These are phyloP conservation scores for Tulasnella calospora DNA, from an alignment of 768 basidiomycete species.

Conservation along the genomic window DNA sequence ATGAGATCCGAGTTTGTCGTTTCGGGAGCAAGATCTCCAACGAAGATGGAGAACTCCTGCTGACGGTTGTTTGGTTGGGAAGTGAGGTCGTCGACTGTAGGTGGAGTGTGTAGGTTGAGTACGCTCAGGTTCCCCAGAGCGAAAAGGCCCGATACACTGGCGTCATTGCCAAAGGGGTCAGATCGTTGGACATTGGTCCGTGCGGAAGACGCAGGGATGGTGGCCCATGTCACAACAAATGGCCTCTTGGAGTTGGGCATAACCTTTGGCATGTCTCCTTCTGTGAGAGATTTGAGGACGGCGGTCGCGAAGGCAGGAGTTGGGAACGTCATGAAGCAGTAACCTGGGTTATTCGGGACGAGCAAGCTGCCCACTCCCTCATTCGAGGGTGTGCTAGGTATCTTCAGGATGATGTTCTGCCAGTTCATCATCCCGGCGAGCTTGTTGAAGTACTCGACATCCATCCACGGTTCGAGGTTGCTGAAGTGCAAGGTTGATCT, in stretches of 20 bases:
- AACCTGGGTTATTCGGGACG: slow-evolving; percentile 77
- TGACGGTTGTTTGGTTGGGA: slow-evolving; percentile 34
- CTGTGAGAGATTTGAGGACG: slow-evolving; percentile 50
- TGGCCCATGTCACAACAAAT: slow-evolving; percentile 77
- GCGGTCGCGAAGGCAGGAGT: slow-evolving; percentile 62
- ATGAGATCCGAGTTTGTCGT: slow-evolving; percentile 95
- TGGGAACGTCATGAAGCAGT: slow-evolving; percentile 83
- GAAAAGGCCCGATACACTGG: neutral
- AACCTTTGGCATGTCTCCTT: slow-evolving; percentile 38
- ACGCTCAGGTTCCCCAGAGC: slow-evolving; percentile 8
- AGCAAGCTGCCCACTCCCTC: slow-evolving; percentile 39
- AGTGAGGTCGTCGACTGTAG: slow-evolving; percentile 8
- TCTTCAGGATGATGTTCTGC: slow-evolving; percentile 65
- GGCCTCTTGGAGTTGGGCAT: slow-evolving; percentile 87
- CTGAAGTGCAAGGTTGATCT: slow-evolving; percentile 69
- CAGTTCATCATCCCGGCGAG: slow-evolving; percentile 83
- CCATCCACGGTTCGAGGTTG: slow-evolving; percentile 94
- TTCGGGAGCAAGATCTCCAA: slow-evolving; percentile 88
- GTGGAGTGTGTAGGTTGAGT: slow-evolving; percentile 23
- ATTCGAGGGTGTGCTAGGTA: slow-evolving; percentile 60
- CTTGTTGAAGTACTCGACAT: slow-evolving; percentile 88
- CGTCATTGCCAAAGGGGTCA: neutral
- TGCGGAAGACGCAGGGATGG: neutral
- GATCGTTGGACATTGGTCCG: neutral
- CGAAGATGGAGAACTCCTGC: slow-evolving; percentile 91